These are phyloP conservation scores for Chlorella vulgaris DNA, from an alignment of 139 green algal genomes.

Conservation along the genomic window DNA sequence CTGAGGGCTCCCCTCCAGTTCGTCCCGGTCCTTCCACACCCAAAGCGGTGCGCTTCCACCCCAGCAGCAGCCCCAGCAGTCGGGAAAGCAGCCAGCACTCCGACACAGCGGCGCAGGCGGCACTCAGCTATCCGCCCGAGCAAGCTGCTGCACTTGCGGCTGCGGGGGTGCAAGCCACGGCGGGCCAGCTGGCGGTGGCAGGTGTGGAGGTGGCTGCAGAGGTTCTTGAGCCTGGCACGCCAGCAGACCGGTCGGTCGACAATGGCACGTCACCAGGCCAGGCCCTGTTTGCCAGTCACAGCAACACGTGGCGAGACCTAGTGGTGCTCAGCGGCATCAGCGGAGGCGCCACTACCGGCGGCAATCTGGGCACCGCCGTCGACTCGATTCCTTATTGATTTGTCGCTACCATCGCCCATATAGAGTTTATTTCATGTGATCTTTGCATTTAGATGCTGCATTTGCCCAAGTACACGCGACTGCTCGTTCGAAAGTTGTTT, in stretches of 20 bases:
- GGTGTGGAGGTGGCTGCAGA: neutral
- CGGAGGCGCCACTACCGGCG: neutral
- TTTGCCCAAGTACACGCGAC: no score
- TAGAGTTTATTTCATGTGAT: no score
- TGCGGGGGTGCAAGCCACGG: slow-evolving; percentile 1
- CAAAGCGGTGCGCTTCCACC: no score
- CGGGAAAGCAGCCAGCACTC: neutral
- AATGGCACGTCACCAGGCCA: neutral
- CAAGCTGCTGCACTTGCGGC: neutral
- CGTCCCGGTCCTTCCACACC: no score
- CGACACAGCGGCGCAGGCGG: neutral
- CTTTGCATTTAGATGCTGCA: no score
- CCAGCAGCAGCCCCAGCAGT: no score
- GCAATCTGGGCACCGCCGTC: neutral
- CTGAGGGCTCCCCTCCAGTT: no score
- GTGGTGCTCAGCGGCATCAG: slow-evolving; percentile 2
- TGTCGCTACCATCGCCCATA: neutral
- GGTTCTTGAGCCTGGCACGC: neutral
- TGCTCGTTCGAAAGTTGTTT: no score
- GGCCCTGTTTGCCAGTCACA: neutral
- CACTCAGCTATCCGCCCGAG: neutral
- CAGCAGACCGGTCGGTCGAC: neutral
- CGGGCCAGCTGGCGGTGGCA: neutral
- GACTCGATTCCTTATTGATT: slow-evolving; percentile 14
- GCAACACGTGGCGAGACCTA: slow-evolving; percentile 5